Evolutionary conservation across 1,284 basidiomycete species (phyloP), one percentile per base, ranked within the genome.

Genomic region (Boletus putidus): DNA sequence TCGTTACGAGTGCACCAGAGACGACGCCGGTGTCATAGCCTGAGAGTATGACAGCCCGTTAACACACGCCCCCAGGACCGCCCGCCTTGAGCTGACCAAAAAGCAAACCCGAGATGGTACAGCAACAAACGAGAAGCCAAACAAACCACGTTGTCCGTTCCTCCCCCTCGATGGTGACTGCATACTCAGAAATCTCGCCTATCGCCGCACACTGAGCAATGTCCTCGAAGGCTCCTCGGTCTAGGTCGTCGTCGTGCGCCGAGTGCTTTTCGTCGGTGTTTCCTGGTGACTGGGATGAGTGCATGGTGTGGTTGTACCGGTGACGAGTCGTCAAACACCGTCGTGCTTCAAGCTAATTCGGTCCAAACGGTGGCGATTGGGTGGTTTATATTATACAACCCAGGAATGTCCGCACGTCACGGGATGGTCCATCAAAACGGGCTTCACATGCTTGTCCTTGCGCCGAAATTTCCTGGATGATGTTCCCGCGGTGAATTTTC

Each of bases 11-110:
- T 20, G 89, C 85, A 33, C 89, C 89, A 60, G 86, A 88, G 37
- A 92, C 88, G 20, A 91, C 88, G 42, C 89, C 89, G 4, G 90
- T 92, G 69, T 92, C 90, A 68, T 91, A 91, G 27, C 89, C 87
- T 89, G 59, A n/a, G n/a, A 31, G 12, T 8, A 29, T n/a, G 16
- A 36, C 21, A 23, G 21, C 15, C 4, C 11, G 2, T 68, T 35
- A 69, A 36, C 11, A 23, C 29, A 49, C 4, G 21, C 18, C 11
- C 33, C 21, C 10, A 37, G 6, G 14, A 6, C 11, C 6, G 3
- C 21, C 11, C 0, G 5, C 14, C 44, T 40, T 11, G 47, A 35
- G 57, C 85, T 49, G 61, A 88, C 89, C 89, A 63, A 92, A 92
- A 12, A 91, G 78, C 45, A 92, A 70, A 15, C 89, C 90, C n/a